These are phyloP conservation scores for Amaranthus palmeri DNA, from an alignment of 148 eudicot species.

Conservation along the genomic window DNA sequence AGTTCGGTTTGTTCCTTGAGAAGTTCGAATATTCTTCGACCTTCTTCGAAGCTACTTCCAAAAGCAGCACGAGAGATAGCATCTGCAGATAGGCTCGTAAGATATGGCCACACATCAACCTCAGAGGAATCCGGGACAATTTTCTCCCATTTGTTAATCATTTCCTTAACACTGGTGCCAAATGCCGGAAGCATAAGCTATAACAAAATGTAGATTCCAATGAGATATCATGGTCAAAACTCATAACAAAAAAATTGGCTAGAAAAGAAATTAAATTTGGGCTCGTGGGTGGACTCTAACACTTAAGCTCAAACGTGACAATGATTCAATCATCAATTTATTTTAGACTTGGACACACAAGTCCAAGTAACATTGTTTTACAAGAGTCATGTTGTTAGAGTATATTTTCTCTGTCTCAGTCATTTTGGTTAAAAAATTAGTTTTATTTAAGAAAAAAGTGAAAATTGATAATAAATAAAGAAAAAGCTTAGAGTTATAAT, in stretches of 20 bases:
- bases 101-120: conserved; percentile 38
- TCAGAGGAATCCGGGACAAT: conserved; percentile 25
- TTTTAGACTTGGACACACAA: no score
- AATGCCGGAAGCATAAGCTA: conserved; percentile 42
- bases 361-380: no score
- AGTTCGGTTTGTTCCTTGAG: conserved; percentile 24
- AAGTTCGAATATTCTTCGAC: conserved; percentile 36
- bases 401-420: no score
- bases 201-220: not conserved
- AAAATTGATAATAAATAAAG: no score
- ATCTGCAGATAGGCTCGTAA: conserved; percentile 29
- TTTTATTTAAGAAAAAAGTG: no score
- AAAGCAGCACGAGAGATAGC: conserved; percentile 43
- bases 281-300: not conserved
- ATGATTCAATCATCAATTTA: not conserved
- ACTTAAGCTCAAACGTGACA: not conserved
- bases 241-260: not conserved
- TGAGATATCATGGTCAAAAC: not conserved
- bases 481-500: no score
- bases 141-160: conserved; percentile 35
- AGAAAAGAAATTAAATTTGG: not conserved
- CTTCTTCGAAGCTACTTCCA: conserved; percentile 41
- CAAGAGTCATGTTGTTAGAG: no score
- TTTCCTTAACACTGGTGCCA: conserved; percentile 24
- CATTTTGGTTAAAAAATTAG: no score